Evolutionary conservation across 495 filamentous ascomycete species (phyloP).

Genomic region (Apodospora peruviana): DNA sequence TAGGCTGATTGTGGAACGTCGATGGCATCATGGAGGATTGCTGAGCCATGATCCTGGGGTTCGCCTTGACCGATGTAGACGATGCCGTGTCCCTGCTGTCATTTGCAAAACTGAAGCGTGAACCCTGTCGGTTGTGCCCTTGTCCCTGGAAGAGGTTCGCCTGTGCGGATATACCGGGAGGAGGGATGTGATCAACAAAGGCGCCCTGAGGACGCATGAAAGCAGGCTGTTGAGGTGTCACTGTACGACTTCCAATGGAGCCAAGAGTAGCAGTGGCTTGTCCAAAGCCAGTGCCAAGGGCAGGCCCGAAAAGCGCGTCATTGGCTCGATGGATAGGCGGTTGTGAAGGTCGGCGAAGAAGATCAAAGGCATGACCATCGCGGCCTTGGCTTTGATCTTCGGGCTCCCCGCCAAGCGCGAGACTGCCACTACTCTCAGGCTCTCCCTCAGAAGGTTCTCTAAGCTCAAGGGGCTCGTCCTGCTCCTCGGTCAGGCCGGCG

Average conservation of each 20-base stretch:
- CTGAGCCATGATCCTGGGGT: conserved; percentile 81
- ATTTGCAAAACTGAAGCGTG: conserved; percentile 83
- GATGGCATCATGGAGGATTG: conserved; percentile 86
- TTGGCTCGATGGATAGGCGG: conserved; percentile 66
- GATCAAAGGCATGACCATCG: conserved; percentile 47
- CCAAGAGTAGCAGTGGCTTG: conserved; percentile 40
- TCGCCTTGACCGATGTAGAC: conserved; percentile 72
- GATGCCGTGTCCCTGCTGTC: conserved; percentile 51
- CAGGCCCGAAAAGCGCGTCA: conserved; percentile 48
- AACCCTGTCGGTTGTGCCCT: conserved; percentile 78
- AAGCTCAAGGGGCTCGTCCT: conserved; percentile 43
- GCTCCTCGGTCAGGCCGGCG: conserved; percentile 50
- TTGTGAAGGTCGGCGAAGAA: conserved; percentile 55
- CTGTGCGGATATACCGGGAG: conserved; percentile 43
- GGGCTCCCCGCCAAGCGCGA: conserved; percentile 85
- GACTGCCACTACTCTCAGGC: conserved; percentile 71
- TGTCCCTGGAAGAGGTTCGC: conserved; percentile 63
- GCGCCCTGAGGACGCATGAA: conserved; percentile 53
- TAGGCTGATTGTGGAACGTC: conserved; percentile 53
- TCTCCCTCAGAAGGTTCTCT: conserved; percentile 42
- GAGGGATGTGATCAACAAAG: conserved; percentile 51
- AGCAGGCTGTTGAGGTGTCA: conserved; percentile 82
- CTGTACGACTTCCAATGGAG: conserved; percentile 55
- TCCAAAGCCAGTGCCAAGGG: conserved; percentile 47
- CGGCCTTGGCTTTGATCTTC: conserved; percentile 61